Percentiles rank a stretch among this genome's conserved stretches.
These are phyloP conservation scores for Tuctoria greenei DNA, from an alignment of 176 grass and related monocot genomes.

Conservation along the genomic window DNA sequence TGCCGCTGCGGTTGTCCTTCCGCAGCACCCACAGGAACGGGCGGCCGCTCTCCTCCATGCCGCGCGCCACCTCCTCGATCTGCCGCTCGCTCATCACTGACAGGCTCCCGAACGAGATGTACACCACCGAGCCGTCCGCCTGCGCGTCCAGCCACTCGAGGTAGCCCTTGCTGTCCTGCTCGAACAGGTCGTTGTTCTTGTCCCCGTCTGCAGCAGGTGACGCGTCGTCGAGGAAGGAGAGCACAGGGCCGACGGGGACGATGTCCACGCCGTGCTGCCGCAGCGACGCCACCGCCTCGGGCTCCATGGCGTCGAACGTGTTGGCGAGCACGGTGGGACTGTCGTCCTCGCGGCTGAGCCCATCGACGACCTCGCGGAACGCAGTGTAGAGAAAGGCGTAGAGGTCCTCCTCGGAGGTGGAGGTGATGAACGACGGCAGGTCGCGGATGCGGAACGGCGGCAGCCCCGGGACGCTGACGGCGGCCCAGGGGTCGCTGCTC, in stretches of 20 bases:
- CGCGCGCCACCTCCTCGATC: slow-evolving; percentile 44
- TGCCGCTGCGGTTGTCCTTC: slow-evolving; percentile 51
- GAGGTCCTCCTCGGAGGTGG: slow-evolving; percentile 45
- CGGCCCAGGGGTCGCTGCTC: slow-evolving; percentile 26
- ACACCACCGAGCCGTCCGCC: slow-evolving; percentile 58
- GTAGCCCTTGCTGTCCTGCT: slow-evolving; percentile 31
- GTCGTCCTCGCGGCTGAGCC: neutral
- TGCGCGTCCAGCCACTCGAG: slow-evolving; percentile 56
- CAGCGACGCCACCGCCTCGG: slow-evolving; percentile 35
- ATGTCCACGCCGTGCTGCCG: slow-evolving; percentile 35
- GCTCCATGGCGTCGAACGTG: slow-evolving; percentile 71
- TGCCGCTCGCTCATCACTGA: slow-evolving; percentile 51
- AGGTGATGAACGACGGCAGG: slow-evolving; percentile 58
- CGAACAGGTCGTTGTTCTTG: slow-evolving; percentile 43
- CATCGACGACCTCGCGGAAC: slow-evolving; percentile 45
- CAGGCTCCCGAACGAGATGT: slow-evolving; percentile 85
- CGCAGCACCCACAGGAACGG: slow-evolving; percentile 74
- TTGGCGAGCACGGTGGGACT: slow-evolving; percentile 51
- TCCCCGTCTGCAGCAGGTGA: no score
- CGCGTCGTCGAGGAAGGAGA: slow-evolving; percentile 34
- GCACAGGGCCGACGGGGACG: slow-evolving; percentile 57
- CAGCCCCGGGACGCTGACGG: slow-evolving; percentile 42
- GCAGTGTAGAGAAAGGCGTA: slow-evolving; percentile 30
- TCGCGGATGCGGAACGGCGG: slow-evolving; percentile 43
- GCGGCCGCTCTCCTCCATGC: slow-evolving; percentile 25